Conservation (phyloP, 176 grass and related monocot species). For the barley (Hordeum vulgare) region DNA sequence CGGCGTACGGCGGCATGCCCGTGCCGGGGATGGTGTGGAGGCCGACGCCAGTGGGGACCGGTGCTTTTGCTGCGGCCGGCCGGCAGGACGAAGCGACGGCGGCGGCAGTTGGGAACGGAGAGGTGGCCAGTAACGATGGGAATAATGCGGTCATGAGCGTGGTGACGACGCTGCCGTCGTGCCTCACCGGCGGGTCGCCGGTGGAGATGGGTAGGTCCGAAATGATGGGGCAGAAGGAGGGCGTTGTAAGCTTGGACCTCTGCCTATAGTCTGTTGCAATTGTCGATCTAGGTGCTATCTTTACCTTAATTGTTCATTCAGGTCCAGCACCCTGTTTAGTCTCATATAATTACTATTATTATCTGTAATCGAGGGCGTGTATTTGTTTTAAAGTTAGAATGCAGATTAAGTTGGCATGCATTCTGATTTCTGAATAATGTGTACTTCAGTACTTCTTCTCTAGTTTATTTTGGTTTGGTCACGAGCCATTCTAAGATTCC, state of each 20-base stretch:
- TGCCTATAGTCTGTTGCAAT: constrained; percentile 42
- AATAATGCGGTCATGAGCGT: constrained; percentile 23
- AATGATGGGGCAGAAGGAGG: constrained; percentile 37
- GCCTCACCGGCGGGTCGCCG: constrained; percentile 26
- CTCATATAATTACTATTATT: background rate
- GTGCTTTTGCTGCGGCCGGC: constrained; percentile 15
- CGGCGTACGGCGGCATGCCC: constrained; percentile 31
- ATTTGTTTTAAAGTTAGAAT: constrained; percentile 16
- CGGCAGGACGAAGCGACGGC: background rate
- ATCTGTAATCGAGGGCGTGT: background rate
- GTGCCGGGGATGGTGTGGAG: constrained; percentile 45
- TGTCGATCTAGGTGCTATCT: background rate
- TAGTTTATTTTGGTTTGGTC: background rate
- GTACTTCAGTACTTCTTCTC: background rate
- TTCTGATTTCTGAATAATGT: constrained; percentile 4
- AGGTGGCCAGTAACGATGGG: background rate
- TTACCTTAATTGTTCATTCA: background rate
- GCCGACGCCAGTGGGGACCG: background rate
- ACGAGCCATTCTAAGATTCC: background rate
- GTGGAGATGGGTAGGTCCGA: constrained; percentile 45
- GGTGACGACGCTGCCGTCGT: constrained; percentile 25
- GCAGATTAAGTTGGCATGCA: background rate
- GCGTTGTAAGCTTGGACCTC: constrained; percentile 65
- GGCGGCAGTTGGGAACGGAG: background rate
- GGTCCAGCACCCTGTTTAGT: background rate